Conservation (phyloP, 2,329 filamentous ascomycete species). For the Claviceps purpurea region DNA sequence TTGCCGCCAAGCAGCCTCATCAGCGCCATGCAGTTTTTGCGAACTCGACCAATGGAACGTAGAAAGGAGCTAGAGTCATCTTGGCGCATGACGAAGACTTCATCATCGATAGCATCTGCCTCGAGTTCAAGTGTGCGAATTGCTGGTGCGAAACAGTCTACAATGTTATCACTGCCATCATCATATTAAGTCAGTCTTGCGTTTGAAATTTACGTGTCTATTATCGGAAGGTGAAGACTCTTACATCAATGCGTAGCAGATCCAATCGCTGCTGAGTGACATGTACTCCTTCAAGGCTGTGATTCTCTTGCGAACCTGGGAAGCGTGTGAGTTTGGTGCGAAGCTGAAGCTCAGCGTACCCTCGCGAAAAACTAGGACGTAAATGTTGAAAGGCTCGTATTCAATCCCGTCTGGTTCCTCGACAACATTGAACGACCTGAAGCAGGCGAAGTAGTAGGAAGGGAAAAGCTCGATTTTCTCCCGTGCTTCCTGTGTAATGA, state of each 20-base stretch:
- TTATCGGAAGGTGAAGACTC: conserved; percentile 16
- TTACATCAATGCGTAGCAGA: conserved; percentile 95
- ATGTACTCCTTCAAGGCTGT: conserved; percentile 89
- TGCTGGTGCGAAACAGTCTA: conserved; percentile 84
- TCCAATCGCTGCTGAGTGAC: conserved; percentile 91
- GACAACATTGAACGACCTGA: conserved; percentile 77
- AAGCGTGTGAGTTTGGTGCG: conserved; percentile 70
- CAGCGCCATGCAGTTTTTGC: conserved; percentile 88
- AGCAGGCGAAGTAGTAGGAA: conserved; percentile 96
- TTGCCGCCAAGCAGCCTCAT: conserved; percentile 91
- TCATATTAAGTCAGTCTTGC: background rate
- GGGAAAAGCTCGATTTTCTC: conserved; percentile 98
- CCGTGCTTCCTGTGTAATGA: conserved; percentile 84
- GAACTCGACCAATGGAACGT: conserved; percentile 74
- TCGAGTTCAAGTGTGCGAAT: conserved; percentile 79
- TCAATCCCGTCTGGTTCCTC: conserved; percentile 68
- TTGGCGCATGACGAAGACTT: conserved; percentile 81
- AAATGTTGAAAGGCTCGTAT: conserved; percentile 90
- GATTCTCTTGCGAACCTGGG: conserved; percentile 83
- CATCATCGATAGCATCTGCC: conserved; percentile 87
- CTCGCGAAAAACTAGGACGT: conserved; percentile 92
- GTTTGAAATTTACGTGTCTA: background rate
- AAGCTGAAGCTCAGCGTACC: conserved; percentile 94
- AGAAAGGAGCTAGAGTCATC: conserved; percentile 84
- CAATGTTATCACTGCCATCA: conserved; percentile 71